A percentile compares a stretch with the other conserved stretches of the same genome.
phyloP scores from a whole-genome alignment of 225 moss, liverwort and hornwort species.

The Pleurozium schreberi region DNA sequence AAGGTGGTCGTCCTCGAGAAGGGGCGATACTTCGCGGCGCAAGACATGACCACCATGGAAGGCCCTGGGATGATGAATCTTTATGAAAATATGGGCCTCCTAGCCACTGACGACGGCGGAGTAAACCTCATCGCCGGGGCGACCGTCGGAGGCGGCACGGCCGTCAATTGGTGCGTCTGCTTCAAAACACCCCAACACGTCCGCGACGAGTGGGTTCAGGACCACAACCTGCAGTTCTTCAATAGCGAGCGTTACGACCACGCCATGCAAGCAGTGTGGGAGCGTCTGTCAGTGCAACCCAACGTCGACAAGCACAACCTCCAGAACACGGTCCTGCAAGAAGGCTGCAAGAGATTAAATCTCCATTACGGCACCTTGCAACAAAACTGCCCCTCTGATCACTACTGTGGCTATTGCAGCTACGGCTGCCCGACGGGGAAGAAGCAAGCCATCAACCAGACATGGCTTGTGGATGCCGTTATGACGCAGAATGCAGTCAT shows the following conservation, averaged over 20 bases:
- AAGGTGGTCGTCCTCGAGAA: constrained; percentile 70
- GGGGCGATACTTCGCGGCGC: constrained; percentile 62
- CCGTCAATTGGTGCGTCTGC: constrained; percentile 66
- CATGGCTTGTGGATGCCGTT: constrained; percentile 79
- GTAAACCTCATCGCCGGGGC: constrained; percentile 43
- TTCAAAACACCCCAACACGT: constrained; percentile 71
- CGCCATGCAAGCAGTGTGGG: constrained; percentile 65
- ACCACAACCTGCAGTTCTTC: constrained; percentile 41
- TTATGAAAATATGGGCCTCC: constrained; percentile 43
- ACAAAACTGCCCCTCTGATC: constrained; percentile 38
- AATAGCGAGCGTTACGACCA: constrained; percentile 26
- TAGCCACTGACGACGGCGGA: constrained; percentile 36
- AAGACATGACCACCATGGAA: constrained; percentile 53
- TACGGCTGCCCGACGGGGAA: constrained; percentile 62
- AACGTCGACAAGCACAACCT: constrained; percentile 37
- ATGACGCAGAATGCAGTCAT: constrained; percentile 36
- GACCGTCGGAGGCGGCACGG: constrained; percentile 69
- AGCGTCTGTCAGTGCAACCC: constrained; percentile 36
- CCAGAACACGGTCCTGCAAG: constrained; percentile 43
- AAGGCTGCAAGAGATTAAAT: constrained; percentile 52
- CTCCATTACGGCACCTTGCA: constrained; percentile 27
- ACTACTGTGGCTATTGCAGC: constrained; percentile 73
- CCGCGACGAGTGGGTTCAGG: constrained; percentile 50
- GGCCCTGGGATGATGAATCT: constrained; percentile 29
- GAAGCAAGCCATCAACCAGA: constrained; percentile 61